Conservation (phyloP, 768 basidiomycete species). For the Amanita exitialis region DNA sequence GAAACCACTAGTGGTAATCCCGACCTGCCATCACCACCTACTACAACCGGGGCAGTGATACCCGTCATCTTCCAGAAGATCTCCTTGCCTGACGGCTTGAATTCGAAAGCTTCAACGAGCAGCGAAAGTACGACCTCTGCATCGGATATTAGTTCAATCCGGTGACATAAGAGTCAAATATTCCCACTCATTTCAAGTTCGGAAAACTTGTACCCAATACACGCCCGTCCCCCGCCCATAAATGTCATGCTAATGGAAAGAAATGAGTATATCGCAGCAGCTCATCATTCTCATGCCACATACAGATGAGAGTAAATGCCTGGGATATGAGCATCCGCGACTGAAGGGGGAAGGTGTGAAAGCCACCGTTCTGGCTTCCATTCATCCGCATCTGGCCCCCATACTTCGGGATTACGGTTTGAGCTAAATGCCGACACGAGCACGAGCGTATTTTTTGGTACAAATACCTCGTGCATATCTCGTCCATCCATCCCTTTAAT, state of each 20-base stretch:
- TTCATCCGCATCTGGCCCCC: conserved; percentile 22
- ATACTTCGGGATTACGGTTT: conserved; percentile 19
- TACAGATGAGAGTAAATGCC: conserved; percentile 23
- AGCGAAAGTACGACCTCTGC: conserved; percentile 15
- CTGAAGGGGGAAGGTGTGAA: neutral
- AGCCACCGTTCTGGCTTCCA: conserved; percentile 29
- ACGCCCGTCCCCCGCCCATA: conserved; percentile 21
- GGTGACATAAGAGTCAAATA: neutral
- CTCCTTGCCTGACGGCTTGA: conserved; percentile 4
- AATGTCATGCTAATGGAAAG: conserved; percentile 22
- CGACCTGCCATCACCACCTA: neutral
- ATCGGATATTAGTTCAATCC: neutral
- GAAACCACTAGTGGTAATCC: conserved; percentile 1
- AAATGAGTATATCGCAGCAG: conserved; percentile 16
- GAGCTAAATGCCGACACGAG: conserved; percentile 13
- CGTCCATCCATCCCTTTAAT: conserved; percentile 14
- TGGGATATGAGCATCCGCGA: conserved; percentile 17
- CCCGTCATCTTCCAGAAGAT: conserved; percentile 4
- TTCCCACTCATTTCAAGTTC: conserved; percentile 27
- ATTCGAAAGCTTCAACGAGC: conserved; percentile 10
- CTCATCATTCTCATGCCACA: conserved; percentile 5
- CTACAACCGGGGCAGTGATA: conserved; percentile 1
- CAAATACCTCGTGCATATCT: conserved; percentile 11
- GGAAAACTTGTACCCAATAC: conserved; percentile 29
- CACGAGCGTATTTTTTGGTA: conserved; percentile 14